Conservation (phyloP, 2,329 filamentous ascomycete genomes). For the Mariannaea sp. region DNA sequence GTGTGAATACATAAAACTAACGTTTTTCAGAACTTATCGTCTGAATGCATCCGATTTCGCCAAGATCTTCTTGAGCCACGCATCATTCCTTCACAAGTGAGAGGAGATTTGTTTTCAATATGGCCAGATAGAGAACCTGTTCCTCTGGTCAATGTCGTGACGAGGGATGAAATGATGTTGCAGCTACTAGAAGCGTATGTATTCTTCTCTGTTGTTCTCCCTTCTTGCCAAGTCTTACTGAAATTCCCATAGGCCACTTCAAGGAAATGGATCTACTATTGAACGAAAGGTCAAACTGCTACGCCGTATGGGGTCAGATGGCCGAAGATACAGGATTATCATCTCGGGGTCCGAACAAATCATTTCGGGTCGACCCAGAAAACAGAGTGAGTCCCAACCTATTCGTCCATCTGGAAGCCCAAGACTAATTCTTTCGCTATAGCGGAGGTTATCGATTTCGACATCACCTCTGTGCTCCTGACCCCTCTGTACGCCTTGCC, state of each 20-base stretch:
- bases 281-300: constrained; percentile 36
- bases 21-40: constrained; percentile 34
- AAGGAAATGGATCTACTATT: constrained; percentile 25
- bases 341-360: constrained; percentile 33
- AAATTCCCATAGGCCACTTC: constrained; percentile 22
- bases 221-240: background rate
- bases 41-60: constrained; percentile 35
- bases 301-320: constrained; percentile 36
- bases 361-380: constrained; percentile 25
- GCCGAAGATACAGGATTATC: constrained; percentile 35
- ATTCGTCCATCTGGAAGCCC: background rate
- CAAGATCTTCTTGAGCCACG: constrained; percentile 37
- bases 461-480: constrained; percentile 36
- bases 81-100: constrained; percentile 22
- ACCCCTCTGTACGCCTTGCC: constrained; percentile 41
- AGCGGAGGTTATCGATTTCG: constrained; percentile 41
- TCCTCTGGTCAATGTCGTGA: constrained; percentile 40
- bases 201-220: background rate
- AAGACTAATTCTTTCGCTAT: constrained; percentile 12
- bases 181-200: constrained; percentile 38
- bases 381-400: constrained; percentile 27
- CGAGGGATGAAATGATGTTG: constrained; percentile 42
- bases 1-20: constrained; percentile 8
- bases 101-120: constrained; percentile 36
- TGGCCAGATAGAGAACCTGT: constrained; percentile 39